Evolutionary conservation across 768 basidiomycete genomes (phyloP), one percentile per base, ranked within the genome.

Genomic region (Leccinum sublutescens): DNA sequence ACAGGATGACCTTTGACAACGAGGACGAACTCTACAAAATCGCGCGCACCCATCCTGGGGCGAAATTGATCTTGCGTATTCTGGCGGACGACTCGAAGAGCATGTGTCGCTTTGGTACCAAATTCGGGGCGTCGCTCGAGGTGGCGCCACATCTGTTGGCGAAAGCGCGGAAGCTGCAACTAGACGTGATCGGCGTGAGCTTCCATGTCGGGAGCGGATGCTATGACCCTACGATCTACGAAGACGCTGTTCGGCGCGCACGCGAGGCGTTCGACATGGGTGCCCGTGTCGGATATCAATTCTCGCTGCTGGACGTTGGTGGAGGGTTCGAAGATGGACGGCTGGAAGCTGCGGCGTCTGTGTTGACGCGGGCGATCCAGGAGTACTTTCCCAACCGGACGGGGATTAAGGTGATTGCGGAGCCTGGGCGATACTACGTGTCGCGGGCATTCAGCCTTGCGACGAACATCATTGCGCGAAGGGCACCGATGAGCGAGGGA

Each of bases 141-240:
- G 81, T 85, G 14, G 94, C 97, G 21, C 91, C 91, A 3, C 82
- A 79, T 14, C 83, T 99, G 21, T 81, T 99, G 54, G 76, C 79
- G 14, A 90, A 87, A 65, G 97, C 96, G 2, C 81, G 81, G 64
- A 86, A 91, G 65, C 81, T 98, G 27, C 75, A 78, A 33, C 80
- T 99, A 55, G 82, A 95, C 68, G 95, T 99, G 56, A 80, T 98
- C 43, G 97, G 97, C 19, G 90, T 98, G 58, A 93, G 90, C 75
- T 98, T 99, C 83, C 97, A 98, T 73, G 97, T 98, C 50, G 97
- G 97, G 5, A 93, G 91, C 63, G 97, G 97, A 3, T 96, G 94
- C 75, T 97, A 93, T 72, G 95, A 98, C 74, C 87, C 95, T 19
- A 78, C 84, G 19, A 89, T 91, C 27, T 99, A 95, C 70, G 85